These are phyloP conservation scores for Citropsis articulata DNA, from an alignment of 345 rosid genomes.

Conservation along the genomic window DNA sequence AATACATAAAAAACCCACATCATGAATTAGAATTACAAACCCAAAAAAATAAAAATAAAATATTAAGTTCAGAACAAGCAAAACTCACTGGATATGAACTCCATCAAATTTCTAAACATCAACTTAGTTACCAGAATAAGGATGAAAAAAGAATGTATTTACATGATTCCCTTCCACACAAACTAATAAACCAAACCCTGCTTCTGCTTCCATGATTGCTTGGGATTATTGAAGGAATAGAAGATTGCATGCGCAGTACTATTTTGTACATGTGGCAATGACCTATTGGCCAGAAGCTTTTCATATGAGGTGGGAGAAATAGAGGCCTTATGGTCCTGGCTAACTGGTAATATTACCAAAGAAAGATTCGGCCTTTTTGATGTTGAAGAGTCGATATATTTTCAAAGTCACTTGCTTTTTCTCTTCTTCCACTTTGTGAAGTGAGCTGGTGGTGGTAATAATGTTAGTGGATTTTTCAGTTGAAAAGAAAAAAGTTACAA, in stretches of 20 bases:
- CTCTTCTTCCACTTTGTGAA: background rate
- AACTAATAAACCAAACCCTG: background rate
- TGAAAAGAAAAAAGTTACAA: background rate
- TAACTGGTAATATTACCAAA: background rate
- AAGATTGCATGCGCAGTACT: background rate
- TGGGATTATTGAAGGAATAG: background rate
- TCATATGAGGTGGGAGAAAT: background rate
- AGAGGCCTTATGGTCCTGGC: background rate
- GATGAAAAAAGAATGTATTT: background rate
- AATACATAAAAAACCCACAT: background rate
- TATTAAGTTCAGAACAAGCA: background rate
- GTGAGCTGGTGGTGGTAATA: background rate
- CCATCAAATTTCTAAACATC: background rate
- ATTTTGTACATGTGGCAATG: background rate
- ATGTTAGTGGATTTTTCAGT: background rate
- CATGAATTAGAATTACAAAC: background rate
- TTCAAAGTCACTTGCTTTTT: background rate
- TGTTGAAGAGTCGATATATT: background rate
- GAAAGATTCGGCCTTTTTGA: background rate
- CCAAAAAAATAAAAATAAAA: background rate
- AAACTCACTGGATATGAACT: background rate
- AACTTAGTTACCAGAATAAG: no score
- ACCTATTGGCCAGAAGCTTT: background rate
- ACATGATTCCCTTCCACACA: background rate
- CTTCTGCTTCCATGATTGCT: background rate